These are phyloP conservation scores for Coleophoma eucalyptorum DNA, from an alignment of 2,329 filamentous ascomycete species.

Conservation along the genomic window DNA sequence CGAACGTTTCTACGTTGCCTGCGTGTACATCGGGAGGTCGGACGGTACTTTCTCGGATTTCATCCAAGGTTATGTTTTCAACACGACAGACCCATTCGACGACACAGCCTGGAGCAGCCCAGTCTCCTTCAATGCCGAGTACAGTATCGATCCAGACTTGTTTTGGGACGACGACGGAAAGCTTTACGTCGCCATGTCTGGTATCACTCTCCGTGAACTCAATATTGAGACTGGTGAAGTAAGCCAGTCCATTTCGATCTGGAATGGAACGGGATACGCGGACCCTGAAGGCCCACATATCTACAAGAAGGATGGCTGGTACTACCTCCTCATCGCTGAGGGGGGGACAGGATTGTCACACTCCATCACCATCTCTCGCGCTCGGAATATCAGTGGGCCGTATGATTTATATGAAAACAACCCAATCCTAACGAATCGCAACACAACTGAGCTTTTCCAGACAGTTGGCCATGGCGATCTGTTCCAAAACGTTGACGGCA, in stretches of 20 bases:
- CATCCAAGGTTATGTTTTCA: conserved; percentile 31
- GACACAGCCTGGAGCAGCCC: conserved; percentile 42
- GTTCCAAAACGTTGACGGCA: conserved; percentile 42
- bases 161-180: conserved; percentile 53
- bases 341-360: conserved; percentile 44
- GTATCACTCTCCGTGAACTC: conserved; percentile 32
- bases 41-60: conserved; percentile 30
- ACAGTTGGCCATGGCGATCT: conserved; percentile 48
- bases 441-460: conserved; percentile 28
- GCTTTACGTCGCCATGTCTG: conserved; percentile 40
- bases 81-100: conserved; percentile 37
- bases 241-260: conserved; percentile 35
- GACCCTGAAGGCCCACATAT: conserved; percentile 50
- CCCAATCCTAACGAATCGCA: conserved; percentile 41
- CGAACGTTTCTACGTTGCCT: conserved; percentile 30
- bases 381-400: conserved; percentile 35
- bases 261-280: conserved; percentile 43
- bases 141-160: conserved; percentile 41
- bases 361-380: conserved; percentile 43
- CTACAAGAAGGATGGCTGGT: conserved; percentile 43
- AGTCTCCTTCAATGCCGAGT: conserved; percentile 42
- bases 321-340: conserved; percentile 50
- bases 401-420: conserved; percentile 38
- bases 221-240: conserved; percentile 34
- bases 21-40: conserved; percentile 17